Evolutionary conservation across 108 stramenopile species (phyloP), one percentile per base, ranked within the genome.

Genomic region (Cyclotella baltica): DNA sequence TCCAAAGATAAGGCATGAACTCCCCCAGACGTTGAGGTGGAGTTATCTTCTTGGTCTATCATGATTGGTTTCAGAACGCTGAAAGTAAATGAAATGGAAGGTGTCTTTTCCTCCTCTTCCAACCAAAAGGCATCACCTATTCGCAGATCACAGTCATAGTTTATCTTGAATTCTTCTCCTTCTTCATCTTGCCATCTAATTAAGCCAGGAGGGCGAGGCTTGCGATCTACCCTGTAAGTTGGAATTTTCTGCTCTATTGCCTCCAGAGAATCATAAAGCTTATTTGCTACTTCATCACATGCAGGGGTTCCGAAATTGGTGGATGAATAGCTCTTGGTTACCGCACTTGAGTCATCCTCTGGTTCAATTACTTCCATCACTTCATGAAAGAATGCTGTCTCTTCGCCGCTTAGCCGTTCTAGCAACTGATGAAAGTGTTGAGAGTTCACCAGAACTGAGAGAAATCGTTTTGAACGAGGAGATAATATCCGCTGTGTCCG

Each of bases 351-450:
- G 18, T 81, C 69, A 29, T 86, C 78, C 19, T 80, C 83, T 53
- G 47, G 55, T 25, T 88, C 83, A 53, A 81, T 88, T 19, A 75
- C 65, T 43, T 90, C 83, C 91, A 96, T 91, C 27, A 96, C 78
- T 77, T 96, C 92, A 70, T 92, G 90, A 56, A 96, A 96, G 59
- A 91, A 93, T 20, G 77, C 69, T 56, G 67, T 64, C 31, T 87
- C 80, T 43, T 92, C 90, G 38, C 70, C 71, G 25, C 87, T 88
- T 18, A 93, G 65, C 3, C 75, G 55, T 59, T 96, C 94, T 19
- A 96, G 73, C 1, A 96, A 70, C 50, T 89, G 88, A 56, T 93
- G 92, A 70, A 96, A 96, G 55, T 96, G 92, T 70, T 96, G 94
- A 0, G 88, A 81, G 66, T 90, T 96, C 4, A 96, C 92, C 22